Percentiles rank a stretch among this genome's conserved stretches.
Conservation (phyloP, 2,329 filamentous ascomycete species). For the Phyllosticta paracitricarpa region DNA sequence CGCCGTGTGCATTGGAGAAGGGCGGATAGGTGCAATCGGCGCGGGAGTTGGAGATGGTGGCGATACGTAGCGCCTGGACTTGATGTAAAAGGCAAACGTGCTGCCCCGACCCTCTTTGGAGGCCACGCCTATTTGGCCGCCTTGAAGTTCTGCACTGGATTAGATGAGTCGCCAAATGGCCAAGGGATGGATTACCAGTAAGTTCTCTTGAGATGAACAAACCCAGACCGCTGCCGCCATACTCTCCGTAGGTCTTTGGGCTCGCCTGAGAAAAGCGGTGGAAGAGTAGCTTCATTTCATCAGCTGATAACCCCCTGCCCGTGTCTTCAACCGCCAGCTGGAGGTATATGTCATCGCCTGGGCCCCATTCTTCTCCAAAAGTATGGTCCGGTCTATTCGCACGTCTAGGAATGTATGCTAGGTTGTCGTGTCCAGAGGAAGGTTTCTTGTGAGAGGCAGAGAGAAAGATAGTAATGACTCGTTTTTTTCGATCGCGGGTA, state of each 20-base stretch:
- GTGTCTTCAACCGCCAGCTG: slow-evolving; percentile 11
- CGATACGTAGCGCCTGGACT: slow-evolving; percentile 11
- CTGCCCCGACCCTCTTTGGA: slow-evolving; percentile 22
- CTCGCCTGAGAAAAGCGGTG: slow-evolving; percentile 11
- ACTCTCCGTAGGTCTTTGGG: slow-evolving; percentile 18
- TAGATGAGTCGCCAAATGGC: not conserved
- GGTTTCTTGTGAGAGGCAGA: slow-evolving; percentile 15
- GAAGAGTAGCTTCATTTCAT: slow-evolving; percentile 9
- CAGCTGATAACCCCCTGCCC: slow-evolving; percentile 6
- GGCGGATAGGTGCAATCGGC: not conserved
- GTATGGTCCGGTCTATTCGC: slow-evolving; percentile 7
- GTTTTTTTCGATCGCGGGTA: slow-evolving; percentile 17
- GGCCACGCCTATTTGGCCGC: slow-evolving; percentile 25
- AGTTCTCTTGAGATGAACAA: slow-evolving; percentile 28
- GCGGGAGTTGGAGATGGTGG: not conserved
- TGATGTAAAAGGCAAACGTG: slow-evolving; percentile 26
- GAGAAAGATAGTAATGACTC: slow-evolving; percentile 22
- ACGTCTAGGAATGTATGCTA: slow-evolving; percentile 13
- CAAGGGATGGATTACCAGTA: slow-evolving; percentile 2
- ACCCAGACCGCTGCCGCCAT: slow-evolving; percentile 29
- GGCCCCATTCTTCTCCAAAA: slow-evolving; percentile 10
- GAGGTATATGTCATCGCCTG: slow-evolving; percentile 11
- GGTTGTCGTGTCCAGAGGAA: not conserved
- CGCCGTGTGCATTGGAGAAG: not conserved
- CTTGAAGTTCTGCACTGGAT: slow-evolving; percentile 19